A percentile compares a stretch with the other conserved stretches of the same genome.
Evolutionary conservation across 2,329 filamentous ascomycete genomes (phyloP).

Genomic region (Xylaria multiplex): DNA sequence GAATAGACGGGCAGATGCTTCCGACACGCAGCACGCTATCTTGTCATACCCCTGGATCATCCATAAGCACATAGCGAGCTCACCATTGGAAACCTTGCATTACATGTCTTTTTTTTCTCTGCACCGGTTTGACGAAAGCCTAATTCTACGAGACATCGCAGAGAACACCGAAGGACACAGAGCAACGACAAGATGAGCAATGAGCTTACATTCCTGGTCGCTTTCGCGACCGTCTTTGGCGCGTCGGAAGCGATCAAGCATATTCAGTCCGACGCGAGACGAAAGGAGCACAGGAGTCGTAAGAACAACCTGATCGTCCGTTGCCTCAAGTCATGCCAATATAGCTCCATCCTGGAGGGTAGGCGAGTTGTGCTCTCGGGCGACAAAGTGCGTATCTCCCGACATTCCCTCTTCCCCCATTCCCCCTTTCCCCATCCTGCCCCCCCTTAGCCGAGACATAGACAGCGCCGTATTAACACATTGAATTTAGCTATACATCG

Average conservation of each 20-base stretch:
- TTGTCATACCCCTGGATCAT: constrained; percentile 34
- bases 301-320: constrained; percentile 60
- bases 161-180: constrained; percentile 13
- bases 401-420: not conserved
- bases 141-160: constrained; percentile 19
- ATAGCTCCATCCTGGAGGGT: constrained; percentile 56
- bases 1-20: constrained; percentile 34
- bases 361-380: constrained; percentile 58
- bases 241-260: constrained; percentile 59
- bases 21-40: constrained; percentile 28
- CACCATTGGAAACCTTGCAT: constrained; percentile 16
- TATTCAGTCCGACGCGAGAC: constrained; percentile 57
- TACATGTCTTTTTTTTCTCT: constrained; percentile 6
- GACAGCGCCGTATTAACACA: constrained; percentile 12
- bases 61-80: constrained; percentile 30
- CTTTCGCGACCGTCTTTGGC: constrained; percentile 57
- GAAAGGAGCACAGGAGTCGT: constrained; percentile 59
- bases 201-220: constrained; percentile 50
- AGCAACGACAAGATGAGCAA: constrained; percentile 41
- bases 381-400: constrained; percentile 50
- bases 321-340: constrained; percentile 58
- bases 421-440: not conserved
- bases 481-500: constrained; percentile 56
- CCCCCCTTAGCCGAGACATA: constrained; percentile 3
- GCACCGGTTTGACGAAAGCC: constrained; percentile 9